A percentile compares a stretch with the other conserved stretches of the same genome.
Evolutionary conservation across 2,329 filamentous ascomycete genomes (phyloP).

Genomic region (Alternaria sp.): DNA sequence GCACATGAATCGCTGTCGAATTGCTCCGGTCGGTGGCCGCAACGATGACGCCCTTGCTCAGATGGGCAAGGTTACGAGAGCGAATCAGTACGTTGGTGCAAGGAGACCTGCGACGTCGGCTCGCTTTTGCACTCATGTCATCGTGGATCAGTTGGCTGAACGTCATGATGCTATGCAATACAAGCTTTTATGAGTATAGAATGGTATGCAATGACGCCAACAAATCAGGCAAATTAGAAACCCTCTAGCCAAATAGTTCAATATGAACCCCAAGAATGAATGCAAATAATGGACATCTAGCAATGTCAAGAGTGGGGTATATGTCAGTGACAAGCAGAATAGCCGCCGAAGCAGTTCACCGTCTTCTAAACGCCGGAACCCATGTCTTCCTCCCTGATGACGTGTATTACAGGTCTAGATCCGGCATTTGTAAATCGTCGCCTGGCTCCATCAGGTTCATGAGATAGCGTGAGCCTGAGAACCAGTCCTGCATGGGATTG

Average conservation of each 20-base stretch:
- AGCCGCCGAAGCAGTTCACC: not conserved
- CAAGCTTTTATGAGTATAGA: not conserved
- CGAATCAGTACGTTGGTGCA: not conserved
- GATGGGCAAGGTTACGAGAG: not conserved
- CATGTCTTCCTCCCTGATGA: not conserved
- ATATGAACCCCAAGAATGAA: not conserved
- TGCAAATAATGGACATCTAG: not conserved
- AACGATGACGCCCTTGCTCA: not conserved
- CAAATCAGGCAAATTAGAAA: not conserved
- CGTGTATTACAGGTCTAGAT: constrained; percentile 20
- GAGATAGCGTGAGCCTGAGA: constrained; percentile 69
- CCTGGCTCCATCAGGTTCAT: constrained; percentile 64
- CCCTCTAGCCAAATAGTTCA: not conserved
- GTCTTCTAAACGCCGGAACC: not conserved
- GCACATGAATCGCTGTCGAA: not conserved
- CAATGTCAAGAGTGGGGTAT: not conserved
- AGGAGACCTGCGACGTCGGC: not conserved
- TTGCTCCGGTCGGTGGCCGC: not conserved
- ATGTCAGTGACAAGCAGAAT: not conserved
- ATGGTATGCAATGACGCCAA: not conserved
- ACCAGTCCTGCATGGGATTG: constrained; percentile 67
- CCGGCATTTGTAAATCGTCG: constrained; percentile 57
- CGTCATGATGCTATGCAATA: not conserved
- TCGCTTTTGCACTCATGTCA: not conserved
- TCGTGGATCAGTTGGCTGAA: not conserved